A percentile compares a stretch with the other conserved stretches of the same genome.
Evolutionary conservation across 805 yeast species (phyloP).

Genomic region (Hermanozyma aechmeae): DNA sequence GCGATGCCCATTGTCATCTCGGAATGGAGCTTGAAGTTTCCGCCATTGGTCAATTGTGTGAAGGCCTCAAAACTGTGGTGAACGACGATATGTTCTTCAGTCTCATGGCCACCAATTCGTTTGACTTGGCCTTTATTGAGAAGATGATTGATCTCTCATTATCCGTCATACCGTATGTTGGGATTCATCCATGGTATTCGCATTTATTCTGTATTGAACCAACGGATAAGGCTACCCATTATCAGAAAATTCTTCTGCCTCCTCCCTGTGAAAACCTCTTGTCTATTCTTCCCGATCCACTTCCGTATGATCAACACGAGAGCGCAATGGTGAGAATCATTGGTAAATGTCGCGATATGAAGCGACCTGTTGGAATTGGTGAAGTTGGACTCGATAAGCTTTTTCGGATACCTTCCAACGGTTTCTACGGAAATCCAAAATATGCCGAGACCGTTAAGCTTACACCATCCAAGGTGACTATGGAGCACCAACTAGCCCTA

Average conservation of each 20-base stretch:
- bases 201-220: conserved; percentile 40
- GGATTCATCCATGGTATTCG: conserved; percentile 90
- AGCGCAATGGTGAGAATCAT: too few relatives aligned
- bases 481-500: conserved; percentile 58
- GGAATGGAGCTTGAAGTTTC: too few relatives aligned
- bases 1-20: conserved; percentile 33
- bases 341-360: too few relatives aligned
- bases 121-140: conserved; percentile 21
- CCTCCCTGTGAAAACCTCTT: conserved; percentile 31
- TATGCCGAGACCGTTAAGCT: conserved; percentile 16
- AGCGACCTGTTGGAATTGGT: too few relatives aligned
- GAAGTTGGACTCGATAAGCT: conserved; percentile 86
- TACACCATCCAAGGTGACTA: conserved; percentile 40
- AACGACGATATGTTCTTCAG: too few relatives aligned
- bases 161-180: conserved; percentile 41
- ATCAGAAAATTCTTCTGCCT: conserved; percentile 39
- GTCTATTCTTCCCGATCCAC: conserved; percentile 53
- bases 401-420: conserved; percentile 56
- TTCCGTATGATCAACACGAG: conserved; percentile 24
- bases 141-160: conserved; percentile 6
- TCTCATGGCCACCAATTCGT: conserved; percentile 31
- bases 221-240: conserved; percentile 43
- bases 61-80: too few relatives aligned
- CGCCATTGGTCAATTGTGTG: too few relatives aligned
- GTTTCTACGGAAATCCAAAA: conserved; percentile 37